Evolutionary conservation across 371 early-diverging fungal species (phyloP), one percentile per base, ranked within the genome.

Genomic region (Mortierella sp.): DNA sequence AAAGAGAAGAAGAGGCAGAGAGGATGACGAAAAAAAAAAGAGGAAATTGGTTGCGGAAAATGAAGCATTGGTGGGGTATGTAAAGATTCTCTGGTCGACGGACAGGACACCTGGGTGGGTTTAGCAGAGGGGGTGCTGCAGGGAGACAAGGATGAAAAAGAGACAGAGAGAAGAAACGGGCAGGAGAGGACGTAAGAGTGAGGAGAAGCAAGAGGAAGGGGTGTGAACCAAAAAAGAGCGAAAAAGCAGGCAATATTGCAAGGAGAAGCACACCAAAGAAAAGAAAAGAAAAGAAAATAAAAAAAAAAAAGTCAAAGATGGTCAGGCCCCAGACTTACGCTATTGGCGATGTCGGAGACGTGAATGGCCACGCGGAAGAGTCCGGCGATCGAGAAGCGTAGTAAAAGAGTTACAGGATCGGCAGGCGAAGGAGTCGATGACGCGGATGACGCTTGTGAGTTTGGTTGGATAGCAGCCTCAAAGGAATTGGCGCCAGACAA

Each of bases 191-290:
- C 37, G 46, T 11, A 26, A 26, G 60, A 29, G 37, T 11, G 57
- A 52, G 29, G 16, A 19, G 9, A 53, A 52, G n/a, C 19, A 23
- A 26, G 43, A 51, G 28, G 43, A 53, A 64, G 23, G 18, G 28
- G 43, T 9, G 28, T 2, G 51, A 16, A 56, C 14, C 3, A 25
- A 16, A 14, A 25, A 25, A 25, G 46, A 21, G 60, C 37, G 46
- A 23, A 19, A 44, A 58, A 44, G 60, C 60, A 21, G 43, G 60
- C 25, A 26, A 18, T 7, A 45, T 45, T 37, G 44, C 19, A 45
- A 44, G 57, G 29, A 29, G 43, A 44, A 58, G 58, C 37, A 21
- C 45, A 25, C 44, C 60, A 45, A 44, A 30, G 60, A 43, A 59
- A 43, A 23, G 9, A 23, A 15, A 5, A 21, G 12, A 23, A 1